Conservation (phyloP, 2,329 filamentous ascomycete species). For the Pseudogymnoascus sp. region DNA sequence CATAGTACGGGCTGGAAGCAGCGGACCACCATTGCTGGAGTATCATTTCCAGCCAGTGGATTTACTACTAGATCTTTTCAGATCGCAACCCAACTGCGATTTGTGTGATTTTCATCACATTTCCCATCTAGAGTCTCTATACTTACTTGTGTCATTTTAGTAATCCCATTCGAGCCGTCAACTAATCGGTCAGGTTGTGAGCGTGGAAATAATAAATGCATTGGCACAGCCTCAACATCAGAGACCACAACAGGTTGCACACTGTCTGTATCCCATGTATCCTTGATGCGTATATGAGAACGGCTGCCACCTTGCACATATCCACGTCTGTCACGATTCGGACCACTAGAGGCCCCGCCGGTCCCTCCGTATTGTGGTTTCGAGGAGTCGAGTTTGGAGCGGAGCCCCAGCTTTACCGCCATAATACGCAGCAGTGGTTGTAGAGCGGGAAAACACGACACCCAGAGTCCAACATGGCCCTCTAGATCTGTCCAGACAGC, state of each 20-base stretch:
- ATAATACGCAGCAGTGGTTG: conserved; percentile 35
- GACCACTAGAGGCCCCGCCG: not conserved
- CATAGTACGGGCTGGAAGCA: too few species aligned
- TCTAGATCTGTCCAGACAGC: conserved; percentile 38
- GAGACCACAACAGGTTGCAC: not conserved
- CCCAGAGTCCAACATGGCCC: conserved; percentile 39
- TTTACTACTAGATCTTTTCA: not conserved
- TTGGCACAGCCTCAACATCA: not conserved
- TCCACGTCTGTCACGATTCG: not conserved
- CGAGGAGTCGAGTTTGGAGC: not conserved
- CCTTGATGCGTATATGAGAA: not conserved
- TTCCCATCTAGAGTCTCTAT: not conserved
- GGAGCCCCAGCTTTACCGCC: conserved; percentile 16
- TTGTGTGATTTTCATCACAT: not conserved
- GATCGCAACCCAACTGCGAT: not conserved
- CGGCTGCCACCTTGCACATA: not conserved
- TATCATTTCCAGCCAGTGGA: too few species aligned
- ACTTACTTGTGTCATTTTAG: not conserved
- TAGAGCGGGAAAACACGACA: conserved; percentile 37
- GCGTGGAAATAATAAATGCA: not conserved
- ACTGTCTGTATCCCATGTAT: not conserved
- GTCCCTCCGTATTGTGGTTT: not conserved
- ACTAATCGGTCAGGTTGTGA: not conserved
- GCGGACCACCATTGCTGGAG: too few species aligned
- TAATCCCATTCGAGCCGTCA: not conserved